Base-by-base conservation (phyloP, 2,329 filamentous ascomycete species). In the Cladosporium phlei region DNA sequence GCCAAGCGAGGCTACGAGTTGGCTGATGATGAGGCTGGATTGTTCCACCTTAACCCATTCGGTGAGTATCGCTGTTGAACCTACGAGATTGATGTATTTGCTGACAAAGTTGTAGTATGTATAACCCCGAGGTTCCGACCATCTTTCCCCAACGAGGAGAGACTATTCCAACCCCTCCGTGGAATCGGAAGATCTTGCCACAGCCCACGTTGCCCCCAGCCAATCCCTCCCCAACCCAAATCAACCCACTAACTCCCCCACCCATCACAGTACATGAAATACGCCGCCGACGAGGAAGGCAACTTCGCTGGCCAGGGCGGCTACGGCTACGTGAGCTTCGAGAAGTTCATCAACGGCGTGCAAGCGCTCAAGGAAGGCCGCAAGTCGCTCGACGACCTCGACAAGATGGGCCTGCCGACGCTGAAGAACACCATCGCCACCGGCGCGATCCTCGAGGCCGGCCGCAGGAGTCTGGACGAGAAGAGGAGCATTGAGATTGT, bases 1-100 rank as follows among this genome's bases (percentile, higher is more conserved):
- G 90, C 89, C 34, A 94, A 95, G 76, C 80, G 90, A 46, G 90
- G 90, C 38, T 96, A 96, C 70, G 89, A 96, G 61, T 85, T 96
- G 9, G 88, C 90, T n/a, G 86, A 89, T 55, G 90, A 96, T 64
- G 77, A 79, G 33, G 63, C 67, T 37, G 78, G 78, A 9, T 69
- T 95, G 52, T 78, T 84, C 63, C 95, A 89, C 88, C 85, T 87
- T 66, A 96, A 96, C 67, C 90, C 90, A 4, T 58, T 59, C 33
- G 37, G 34, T 38, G 14, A 38, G 34, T 25, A n/a, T n/a, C n/a
- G n/a, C n/a, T n/a, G n/a, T n/a, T n/a, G n/a, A n/a, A n/a, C n/a
- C n/a, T n/a, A n/a, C n/a, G n/a, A n/a, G n/a, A n/a, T n/a, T n/a
- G n/a, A n/a, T n/a, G n/a, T n/a, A n/a, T n/a, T n/a, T n/a, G n/a